Base-by-base conservation (phyloP, 192 early-diverging fungal genomes). In the Coemansia sp. region DNA sequence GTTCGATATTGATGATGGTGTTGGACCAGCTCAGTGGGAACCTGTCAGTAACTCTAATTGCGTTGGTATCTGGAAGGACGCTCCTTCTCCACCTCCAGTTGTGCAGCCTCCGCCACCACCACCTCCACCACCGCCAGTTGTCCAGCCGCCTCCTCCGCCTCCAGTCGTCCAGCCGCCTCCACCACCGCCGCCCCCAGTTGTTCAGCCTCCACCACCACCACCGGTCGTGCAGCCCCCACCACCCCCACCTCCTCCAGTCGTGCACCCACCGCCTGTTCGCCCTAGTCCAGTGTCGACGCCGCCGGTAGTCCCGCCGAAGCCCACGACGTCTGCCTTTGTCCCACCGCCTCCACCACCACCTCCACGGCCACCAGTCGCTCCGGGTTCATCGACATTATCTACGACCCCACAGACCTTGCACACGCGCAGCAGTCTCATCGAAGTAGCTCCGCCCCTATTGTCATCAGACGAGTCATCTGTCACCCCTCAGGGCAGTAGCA, bases 21-120 rank as follows among this genome's bases (percentile, higher is more conserved):
- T 81, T 6, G 81, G 77, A 6, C 73, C 83, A 9, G 87, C 87
- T 4, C 57, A 68, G 1, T 88, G 87, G 87, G 52, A 26, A 1
- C 64, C 77, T 0, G 86, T 74, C 14, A 73, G 71, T 37, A 71
- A 67, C 68, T 74, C 67, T 1, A 46, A 81, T 32, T 88, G 87
- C 40, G 67, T 50, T 1, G 87, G 81, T 4, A 84, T 87, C 9
- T 83, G 80, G 80, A 67, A 37, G 23, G 68, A 71, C 13, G 64
- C 64, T 16, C 44, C 46, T 40, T 10, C 64, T 33, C 43, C 64
- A 38, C 64, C 64, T 7, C 44, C 46, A 14, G 44, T 61, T 7
- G 59, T 43, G 37, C 59, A 44, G 57, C 43, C 67, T 3, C 42
- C 67, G 13, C 13, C 16, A 2, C 17, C 28, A 13, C 47, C 49